Evolutionary conservation across 225 moss, liverwort and hornwort genomes (phyloP), one percentile per base, ranked within the genome.

Genomic region (Rhytidiadelphus loreus): DNA sequence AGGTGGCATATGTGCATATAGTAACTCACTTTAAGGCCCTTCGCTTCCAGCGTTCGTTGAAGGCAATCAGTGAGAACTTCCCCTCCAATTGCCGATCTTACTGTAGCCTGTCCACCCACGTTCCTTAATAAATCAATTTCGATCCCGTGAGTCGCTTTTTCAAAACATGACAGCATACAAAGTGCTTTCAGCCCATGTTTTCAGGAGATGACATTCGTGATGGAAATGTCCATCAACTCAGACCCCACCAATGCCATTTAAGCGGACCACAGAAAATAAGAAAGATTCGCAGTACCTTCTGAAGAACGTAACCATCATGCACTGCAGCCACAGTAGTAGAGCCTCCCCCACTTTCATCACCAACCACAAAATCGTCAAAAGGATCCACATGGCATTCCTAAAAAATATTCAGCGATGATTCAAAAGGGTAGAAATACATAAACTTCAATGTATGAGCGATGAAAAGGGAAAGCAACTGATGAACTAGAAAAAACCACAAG

Each of bases 301-400:
- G 98, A 86, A 98, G 93, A 56, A 98, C 97, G 85, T 98, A 98
- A 77, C 98, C 98, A 91, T 98, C 97, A 83, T 98, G 98, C 63
- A 98, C 98, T 80, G 97, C 97, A 9, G 97, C 97, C 82, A 98
- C 96, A 8, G 96, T 98, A 33, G 97, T 96, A 43, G 98, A 97
- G 55, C 96, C 97, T 84, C 98, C 97, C 85, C 97, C 98, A 91
- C 96, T 96, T 82, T 89, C 89, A 90, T 69, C 81, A 72, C 69
- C 83, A 76, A 84, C 61, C 48, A 80, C 28, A 61, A 72, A 83
- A 83, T 73, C 58, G 82, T 85, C 41, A 68, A 71, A 84, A 53
- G 56, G 69, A 86, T 46, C 39, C 80, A 12, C 16, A 58, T 58
- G 53, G 43, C 48, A 82, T 85, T 81, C 22, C n/a, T 85, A 33